Evolutionary conservation across 805 yeast genomes (phyloP), one percentile per base, ranked within the genome.

Genomic region (Saccharomyces eubayanus): DNA sequence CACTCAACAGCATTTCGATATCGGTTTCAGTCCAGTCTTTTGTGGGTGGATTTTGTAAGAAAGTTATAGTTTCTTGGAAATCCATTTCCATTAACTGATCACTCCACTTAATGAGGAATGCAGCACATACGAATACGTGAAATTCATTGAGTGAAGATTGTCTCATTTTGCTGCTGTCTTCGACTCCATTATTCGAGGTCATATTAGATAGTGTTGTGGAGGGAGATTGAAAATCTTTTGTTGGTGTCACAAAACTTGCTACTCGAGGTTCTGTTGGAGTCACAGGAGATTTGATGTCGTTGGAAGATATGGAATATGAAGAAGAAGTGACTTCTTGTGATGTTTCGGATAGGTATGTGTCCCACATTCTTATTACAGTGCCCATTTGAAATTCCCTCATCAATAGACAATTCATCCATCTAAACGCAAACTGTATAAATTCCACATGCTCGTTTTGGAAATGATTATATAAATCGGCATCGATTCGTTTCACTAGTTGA

Each of bases 361-460:
- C 99, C 98, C 99, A 94, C 96, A 94, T 92, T 53, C 99, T 77
- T 24, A 91, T 83, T 5, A 91, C 87, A 56, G 89, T 80, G 30
- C 75, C 74, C 63, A 94, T 82, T 46, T 85, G 82, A 47, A 94
- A 77, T 63, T 94, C 99, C 59, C 99, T 81, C 99, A 94, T 94
- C 50, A 94, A 74, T 63, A 94, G 74, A 73, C 99, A 94, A 71
- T 94, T 94, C 98, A 94, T 94, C 99, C 99, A 94, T 60, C 99
- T 77, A 73, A 94, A 94, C 21, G 97, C 82, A 70, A 94, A 94
- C 70, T 94, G 99, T 58, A 94, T 82, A 64, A 94, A 94, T 69
- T 94, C 96, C n/a, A 94, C 82, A 49, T 87, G 87, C 66, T 94
- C 97, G 0, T 69, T 64, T 55, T 84, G 83, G 58, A 94, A 80